Base-by-base conservation (phyloP, 345 rosid genomes). In the Syzygium jambos region DNA sequence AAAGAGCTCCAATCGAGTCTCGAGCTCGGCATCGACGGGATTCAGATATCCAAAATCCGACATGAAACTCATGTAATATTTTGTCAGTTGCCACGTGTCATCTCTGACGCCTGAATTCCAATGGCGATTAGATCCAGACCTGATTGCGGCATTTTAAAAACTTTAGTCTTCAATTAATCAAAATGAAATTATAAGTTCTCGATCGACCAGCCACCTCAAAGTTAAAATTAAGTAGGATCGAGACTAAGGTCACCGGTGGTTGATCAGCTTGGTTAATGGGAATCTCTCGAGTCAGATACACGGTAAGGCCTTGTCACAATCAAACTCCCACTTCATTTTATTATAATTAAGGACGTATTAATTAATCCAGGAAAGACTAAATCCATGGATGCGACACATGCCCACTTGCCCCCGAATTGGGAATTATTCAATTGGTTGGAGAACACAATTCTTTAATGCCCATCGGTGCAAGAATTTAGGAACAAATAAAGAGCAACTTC, bases 11-110 rank as follows among this genome's bases (percentile, higher is more conserved):
- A 30, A 65, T 15, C 0, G 2, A 16, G 21, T 65, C 78, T 65
- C 11, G 6, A 30, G 22, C 3, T 65, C 34, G 3, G 5, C 11
- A 1, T 30, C 2, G 1, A 0, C 0, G 5, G 19, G 10, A 15
- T 7, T 29, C 17, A 63, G 19, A 29, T 13, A 14, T 29, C 0
- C 0, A 0, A 29, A 29, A 7, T 15, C 11, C 7, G 4, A 19
- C 78, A 30, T 65, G 38, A 21, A 22, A 30, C 43, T 3, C 78
- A 65, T 0, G 21, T 16, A 30, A 30, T 16, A 30, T 65, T 65
- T 65, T 41, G 19, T 65, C 78, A 15, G 30, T 65, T 7, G 43
- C 21, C 43, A 30, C 9, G 22, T 3, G 34, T 61, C 73, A 61
- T 61, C 15, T 61, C 4, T 9, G 30, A 61, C 15, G n/a, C 34